Percentiles rank a stretch among this genome's conserved stretches.
Evolutionary conservation across 2,329 filamentous ascomycete species (phyloP).

Genomic region (Apiospora koreana): DNA sequence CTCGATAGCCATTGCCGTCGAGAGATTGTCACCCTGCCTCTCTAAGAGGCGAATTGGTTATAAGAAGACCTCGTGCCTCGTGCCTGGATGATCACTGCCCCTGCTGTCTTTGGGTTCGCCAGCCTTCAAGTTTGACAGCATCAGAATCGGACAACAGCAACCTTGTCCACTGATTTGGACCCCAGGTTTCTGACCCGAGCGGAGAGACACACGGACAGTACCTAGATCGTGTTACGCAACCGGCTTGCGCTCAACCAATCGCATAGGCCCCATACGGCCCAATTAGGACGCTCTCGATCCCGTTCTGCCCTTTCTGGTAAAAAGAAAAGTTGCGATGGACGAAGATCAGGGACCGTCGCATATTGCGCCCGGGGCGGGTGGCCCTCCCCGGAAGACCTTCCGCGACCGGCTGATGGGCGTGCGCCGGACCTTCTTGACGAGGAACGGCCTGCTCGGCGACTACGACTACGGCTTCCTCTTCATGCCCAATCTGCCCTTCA

Average conservation of each 20-base stretch:
- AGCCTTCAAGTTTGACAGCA: background rate
- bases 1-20: background rate
- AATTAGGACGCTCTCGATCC: background rate
- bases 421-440: constrained; percentile 52
- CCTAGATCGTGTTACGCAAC: background rate
- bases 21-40: background rate
- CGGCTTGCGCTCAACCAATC: no score
- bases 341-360: constrained; percentile 55
- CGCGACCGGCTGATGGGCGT: constrained; percentile 30
- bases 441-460: constrained; percentile 75
- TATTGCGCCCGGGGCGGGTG: constrained; percentile 43
- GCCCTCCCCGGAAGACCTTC: constrained; percentile 32
- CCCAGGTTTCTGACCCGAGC: background rate
- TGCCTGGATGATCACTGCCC: background rate
- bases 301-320: no score
- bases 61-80: background rate
- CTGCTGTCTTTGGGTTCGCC: background rate
- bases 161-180: background rate
- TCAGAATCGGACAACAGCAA: background rate
- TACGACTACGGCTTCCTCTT: constrained; percentile 94
- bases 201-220: background rate
- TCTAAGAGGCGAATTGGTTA: background rate
- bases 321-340: constrained; percentile 47
- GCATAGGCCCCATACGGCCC: background rate
- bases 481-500: constrained; percentile 78